Conservation (phyloP, 1,139 yeast genomes). For the Geotrichum aggregatum region DNA sequence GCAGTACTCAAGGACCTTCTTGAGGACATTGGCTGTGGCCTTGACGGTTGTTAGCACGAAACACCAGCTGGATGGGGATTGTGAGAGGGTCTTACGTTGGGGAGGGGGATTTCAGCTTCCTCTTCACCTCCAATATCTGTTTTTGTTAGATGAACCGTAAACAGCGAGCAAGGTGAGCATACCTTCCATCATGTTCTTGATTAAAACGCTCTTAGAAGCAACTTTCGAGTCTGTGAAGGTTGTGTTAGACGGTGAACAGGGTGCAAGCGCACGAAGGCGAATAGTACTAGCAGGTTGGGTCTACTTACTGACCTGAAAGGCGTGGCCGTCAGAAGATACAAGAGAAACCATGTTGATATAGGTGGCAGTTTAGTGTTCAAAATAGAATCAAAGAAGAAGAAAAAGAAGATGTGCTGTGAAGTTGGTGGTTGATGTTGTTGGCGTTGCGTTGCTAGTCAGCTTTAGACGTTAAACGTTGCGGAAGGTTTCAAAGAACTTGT, state of each 20-base stretch:
- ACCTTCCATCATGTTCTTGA: slow-evolving; percentile 88
- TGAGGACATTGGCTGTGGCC: slow-evolving; percentile 59
- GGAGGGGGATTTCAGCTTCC: slow-evolving; percentile 84
- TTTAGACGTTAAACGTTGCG: too few relatives aligned
- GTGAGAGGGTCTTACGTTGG: slow-evolving; percentile 61
- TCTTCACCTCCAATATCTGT: slow-evolving; percentile 47
- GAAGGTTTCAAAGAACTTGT: not conserved
- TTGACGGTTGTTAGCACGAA: slow-evolving; percentile 15
- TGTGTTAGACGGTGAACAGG: not conserved
- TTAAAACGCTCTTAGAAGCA: slow-evolving; percentile 82
- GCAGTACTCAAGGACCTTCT: slow-evolving; percentile 94
- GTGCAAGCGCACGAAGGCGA: not conserved
- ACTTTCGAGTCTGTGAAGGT: slow-evolving; percentile 65
- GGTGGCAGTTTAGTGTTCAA: too few relatives aligned
- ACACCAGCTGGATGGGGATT: not conserved
- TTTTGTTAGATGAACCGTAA: not conserved
- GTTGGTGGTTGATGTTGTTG: too few relatives aligned
- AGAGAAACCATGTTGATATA: slow-evolving; percentile 37
- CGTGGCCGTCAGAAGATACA: slow-evolving; percentile 43
- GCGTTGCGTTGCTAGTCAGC: too few relatives aligned
- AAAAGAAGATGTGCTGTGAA: too few relatives aligned
- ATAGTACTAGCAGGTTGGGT: not conserved
- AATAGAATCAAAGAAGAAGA: too few relatives aligned
- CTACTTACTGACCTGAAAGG: slow-evolving; percentile 40
- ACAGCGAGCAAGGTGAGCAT: slow-evolving; percentile 32